Conservation (phyloP, 2,329 filamentous ascomycete species). For the Trichophyton mentagrophytes region DNA sequence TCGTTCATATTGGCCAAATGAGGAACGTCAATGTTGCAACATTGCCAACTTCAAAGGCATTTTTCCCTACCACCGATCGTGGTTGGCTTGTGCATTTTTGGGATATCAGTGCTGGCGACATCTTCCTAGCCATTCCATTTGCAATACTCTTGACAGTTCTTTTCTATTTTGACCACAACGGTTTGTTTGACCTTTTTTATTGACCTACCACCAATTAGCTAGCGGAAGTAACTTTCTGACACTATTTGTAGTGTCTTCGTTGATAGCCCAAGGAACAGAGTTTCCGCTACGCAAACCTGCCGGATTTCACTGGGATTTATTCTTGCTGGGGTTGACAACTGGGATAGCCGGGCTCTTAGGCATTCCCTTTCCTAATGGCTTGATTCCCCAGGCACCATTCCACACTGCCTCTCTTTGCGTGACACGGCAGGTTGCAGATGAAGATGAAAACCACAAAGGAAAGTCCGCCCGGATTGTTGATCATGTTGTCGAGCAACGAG, state of each 20-base stretch:
- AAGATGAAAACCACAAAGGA: slow-evolving; percentile 48
- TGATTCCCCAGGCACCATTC: slow-evolving; percentile 74
- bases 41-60: slow-evolving; percentile 63
- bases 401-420: slow-evolving; percentile 70
- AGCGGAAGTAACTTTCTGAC: not conserved
- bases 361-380: slow-evolving; percentile 67
- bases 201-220: not conserved
- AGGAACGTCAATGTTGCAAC: slow-evolving; percentile 53
- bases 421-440: slow-evolving; percentile 42
- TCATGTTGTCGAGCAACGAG: slow-evolving; percentile 54
- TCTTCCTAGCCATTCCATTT: slow-evolving; percentile 80
- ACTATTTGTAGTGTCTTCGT: slow-evolving; percentile 51
- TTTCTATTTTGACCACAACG: slow-evolving; percentile 85
- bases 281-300: slow-evolving; percentile 70
- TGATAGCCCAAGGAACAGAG: slow-evolving; percentile 72
- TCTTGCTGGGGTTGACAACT: slow-evolving; percentile 66
- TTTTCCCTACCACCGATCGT: slow-evolving; percentile 61
- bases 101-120: slow-evolving; percentile 57
- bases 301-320: slow-evolving; percentile 76
- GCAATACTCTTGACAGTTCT: slow-evolving; percentile 69
- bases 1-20: slow-evolving; percentile 79
- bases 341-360: slow-evolving; percentile 63
- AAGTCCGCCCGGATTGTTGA: slow-evolving; percentile 50
- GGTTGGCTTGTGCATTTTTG: slow-evolving; percentile 72
- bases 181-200: slow-evolving; percentile 30